phyloP scores from a whole-genome alignment of 345 rosid species.

The Combretum micranthum region DNA sequence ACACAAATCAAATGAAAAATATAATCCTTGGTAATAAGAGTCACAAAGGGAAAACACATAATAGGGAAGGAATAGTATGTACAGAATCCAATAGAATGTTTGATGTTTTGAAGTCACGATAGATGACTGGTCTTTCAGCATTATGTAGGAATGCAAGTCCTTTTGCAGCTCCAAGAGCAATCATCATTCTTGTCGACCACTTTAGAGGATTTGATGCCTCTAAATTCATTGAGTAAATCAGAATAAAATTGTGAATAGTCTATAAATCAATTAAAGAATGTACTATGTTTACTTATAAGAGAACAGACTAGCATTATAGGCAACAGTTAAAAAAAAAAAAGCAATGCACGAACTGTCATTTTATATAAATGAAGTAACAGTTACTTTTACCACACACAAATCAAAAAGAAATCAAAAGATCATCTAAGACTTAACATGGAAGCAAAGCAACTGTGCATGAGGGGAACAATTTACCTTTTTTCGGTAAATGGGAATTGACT shows the following conservation, averaged over 20 bases:
- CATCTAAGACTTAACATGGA: not conserved
- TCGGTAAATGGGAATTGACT: too few species aligned
- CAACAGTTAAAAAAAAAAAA: too few species aligned
- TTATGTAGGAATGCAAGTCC: conserved; percentile 97
- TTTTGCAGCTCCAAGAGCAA: conserved; percentile 97
- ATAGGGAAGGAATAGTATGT: conserved; percentile 5
- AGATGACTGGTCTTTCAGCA: conserved; percentile 92
- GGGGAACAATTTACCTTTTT: too few species aligned
- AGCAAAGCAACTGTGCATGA: not conserved
- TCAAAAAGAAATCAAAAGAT: not conserved
- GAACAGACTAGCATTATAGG: too few species aligned
- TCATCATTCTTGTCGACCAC: conserved; percentile 94
- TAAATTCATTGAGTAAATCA: conserved; percentile 29
- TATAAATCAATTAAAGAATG: too few species aligned
- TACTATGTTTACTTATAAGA: too few species aligned
- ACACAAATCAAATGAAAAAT: conserved; percentile 13
- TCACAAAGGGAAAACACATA: conserved; percentile 6
- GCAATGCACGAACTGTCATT: not conserved
- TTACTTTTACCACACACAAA: not conserved
- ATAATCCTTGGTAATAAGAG: not conserved
- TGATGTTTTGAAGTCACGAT: conserved; percentile 94
- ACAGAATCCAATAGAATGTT: conserved; percentile 93
- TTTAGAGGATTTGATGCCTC: conserved; percentile 72
- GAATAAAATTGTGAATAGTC: conserved; percentile 16
- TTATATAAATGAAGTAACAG: not conserved